These are phyloP conservation scores for bread wheat (Triticum aestivum) DNA, from an alignment of 176 grass and related monocot genomes.

Conservation along the genomic window DNA sequence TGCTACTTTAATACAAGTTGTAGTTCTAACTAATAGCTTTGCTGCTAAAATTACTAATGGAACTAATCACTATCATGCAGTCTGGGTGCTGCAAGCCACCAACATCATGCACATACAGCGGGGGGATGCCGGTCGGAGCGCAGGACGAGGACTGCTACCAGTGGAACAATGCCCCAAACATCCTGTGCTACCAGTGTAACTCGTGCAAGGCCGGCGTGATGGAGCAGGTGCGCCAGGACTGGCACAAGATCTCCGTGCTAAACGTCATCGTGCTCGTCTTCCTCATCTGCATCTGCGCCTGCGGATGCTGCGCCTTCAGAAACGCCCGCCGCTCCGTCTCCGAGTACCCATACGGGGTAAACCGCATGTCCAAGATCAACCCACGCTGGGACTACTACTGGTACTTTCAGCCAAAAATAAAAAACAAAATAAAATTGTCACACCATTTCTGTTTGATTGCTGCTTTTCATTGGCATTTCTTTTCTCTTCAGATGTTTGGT, in stretches of 20 bases:
- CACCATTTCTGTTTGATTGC: not conserved
- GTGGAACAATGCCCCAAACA: conserved; percentile 80
- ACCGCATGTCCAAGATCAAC: conserved; percentile 84
- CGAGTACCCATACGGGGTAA: conserved; percentile 73
- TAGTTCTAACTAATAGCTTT: not conserved
- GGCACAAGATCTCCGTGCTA: conserved; percentile 87
- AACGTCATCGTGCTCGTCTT: conserved; percentile 63
- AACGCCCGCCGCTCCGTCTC: conserved; percentile 64
- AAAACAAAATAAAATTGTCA: not conserved
- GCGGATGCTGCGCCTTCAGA: conserved; percentile 83
- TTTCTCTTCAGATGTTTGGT: not conserved
- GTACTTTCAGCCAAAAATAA: conserved; percentile 49
- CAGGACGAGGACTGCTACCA: conserved; percentile 85
- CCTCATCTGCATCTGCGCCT: conserved; percentile 66
- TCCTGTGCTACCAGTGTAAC: conserved; percentile 86
- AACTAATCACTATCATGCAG: conserved; percentile 37
- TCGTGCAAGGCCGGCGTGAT: conserved; percentile 94
- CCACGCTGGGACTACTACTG: conserved; percentile 95
- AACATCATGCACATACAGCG: conserved; percentile 79
- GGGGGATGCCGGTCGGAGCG: conserved; percentile 46
- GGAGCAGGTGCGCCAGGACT: conserved; percentile 83
- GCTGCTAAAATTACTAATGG: not conserved
- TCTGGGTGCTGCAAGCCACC: conserved; percentile 98
- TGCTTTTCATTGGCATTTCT: not conserved
- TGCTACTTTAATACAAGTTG: not conserved